Base-by-base conservation (phyloP, 2,329 filamentous ascomycete species). In the Fusarium scirpi region DNA sequence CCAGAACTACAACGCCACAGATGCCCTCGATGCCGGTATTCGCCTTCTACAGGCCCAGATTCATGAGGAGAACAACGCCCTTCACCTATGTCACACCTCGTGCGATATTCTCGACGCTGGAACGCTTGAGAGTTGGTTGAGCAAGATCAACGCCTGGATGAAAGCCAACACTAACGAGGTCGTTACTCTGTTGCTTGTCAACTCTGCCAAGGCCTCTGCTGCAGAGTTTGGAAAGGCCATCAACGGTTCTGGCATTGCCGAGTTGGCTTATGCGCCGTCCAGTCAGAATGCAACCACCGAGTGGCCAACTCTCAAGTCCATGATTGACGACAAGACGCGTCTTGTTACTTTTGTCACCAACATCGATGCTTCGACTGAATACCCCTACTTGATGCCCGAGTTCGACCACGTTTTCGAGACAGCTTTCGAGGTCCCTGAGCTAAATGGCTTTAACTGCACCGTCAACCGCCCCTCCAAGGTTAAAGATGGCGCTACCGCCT, bases 361-460 rank as follows among this genome's bases (percentile, higher is more conserved):
- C 67, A 81, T 86, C 58, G 76, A 80, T 15, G 71, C 81, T 67
- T 78, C 80, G 48, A 41, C 80, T 13, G 71, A 78, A 10, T 81
- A 85, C 65, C 85, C 89, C 1, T 91, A 89, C 78, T 83, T 92
- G 12, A 83, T 92, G 67, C 81, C 87, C 78, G 87, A 92, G 79
- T 92, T 90, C 78, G 80, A 81, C 65, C 87, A 87, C 81, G 81
- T 94, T 60, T 95, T 93, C 80, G 92, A 95, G 80, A 94, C 90
- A 43, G 78, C 85, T 12, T 94, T 86, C 78, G 88, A 93, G 52
- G 88, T 92, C 55, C 86, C 85, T 5, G 82, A 83, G 11, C 81
- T 89, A 1, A 80, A 83, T 3, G 89, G 88, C 77, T 96, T 94
- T 84, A 90, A 90, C 78, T 96, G 93, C 83, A 86, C 84, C 0